Percentiles rank a stretch among this genome's conserved stretches.
Conservation (phyloP, 1,284 basidiomycete genomes). For the Xerocomus nothofagi region DNA sequence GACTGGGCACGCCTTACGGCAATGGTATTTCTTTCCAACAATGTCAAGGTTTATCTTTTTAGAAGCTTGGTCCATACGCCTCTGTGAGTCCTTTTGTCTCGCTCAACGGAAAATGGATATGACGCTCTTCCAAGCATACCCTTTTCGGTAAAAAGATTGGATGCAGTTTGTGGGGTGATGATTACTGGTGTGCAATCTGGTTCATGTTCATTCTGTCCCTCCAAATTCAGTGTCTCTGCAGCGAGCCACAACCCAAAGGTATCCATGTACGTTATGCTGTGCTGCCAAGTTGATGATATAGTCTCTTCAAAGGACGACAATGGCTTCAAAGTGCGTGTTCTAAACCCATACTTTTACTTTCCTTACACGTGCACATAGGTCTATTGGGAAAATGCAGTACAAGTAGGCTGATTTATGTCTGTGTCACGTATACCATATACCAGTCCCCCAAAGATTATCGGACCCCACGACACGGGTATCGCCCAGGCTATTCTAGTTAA, state of each 20-base stretch:
- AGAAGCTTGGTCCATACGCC: constrained; percentile 77
- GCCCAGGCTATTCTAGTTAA: constrained; percentile 62
- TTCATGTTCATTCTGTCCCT: neutral
- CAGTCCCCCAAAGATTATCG: constrained; percentile 62
- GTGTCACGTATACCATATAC: neutral
- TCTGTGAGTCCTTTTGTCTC: constrained; percentile 48
- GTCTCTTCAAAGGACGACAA: constrained; percentile 64
- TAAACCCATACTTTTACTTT: neutral
- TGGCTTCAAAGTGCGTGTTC: constrained; percentile 68
- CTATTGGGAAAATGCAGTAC: constrained; percentile 84
- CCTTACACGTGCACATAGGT: constrained; percentile 46
- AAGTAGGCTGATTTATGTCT: constrained; percentile 43
- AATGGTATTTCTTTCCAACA: constrained; percentile 60
- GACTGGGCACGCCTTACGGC: constrained; percentile 77
- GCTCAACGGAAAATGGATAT: neutral
- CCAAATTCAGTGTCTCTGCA: constrained; percentile 26
- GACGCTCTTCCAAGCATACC: constrained; percentile 56
- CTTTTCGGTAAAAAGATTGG: constrained; percentile 65
- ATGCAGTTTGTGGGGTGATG: constrained; percentile 82
- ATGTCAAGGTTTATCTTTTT: constrained; percentile 71
- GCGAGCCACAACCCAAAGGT: constrained; percentile 88
- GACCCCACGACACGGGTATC: constrained; percentile 77
- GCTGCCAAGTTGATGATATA: constrained; percentile 4
- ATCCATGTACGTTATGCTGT: constrained; percentile 4
- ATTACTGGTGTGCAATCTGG: constrained; percentile 61